Percentiles rank a stretch among this genome's conserved stretches.
Evolutionary conservation across 306 rosid genomes (phyloP).

Genomic region (Luffa acutangula): DNA sequence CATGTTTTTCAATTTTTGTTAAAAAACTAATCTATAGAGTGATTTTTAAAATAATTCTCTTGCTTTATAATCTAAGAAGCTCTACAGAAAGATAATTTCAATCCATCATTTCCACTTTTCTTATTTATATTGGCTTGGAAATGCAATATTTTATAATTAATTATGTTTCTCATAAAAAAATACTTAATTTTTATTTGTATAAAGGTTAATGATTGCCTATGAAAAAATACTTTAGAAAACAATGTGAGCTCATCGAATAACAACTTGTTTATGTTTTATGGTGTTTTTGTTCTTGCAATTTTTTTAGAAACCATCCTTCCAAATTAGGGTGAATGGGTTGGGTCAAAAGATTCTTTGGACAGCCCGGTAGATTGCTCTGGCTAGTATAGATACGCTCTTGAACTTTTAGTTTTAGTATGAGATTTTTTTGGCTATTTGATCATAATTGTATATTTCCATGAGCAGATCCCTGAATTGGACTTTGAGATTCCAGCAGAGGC

Average conservation of each 20-base stretch:
- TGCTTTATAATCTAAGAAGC: not conserved
- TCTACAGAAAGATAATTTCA: not conserved
- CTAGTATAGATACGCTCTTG: not conserved
- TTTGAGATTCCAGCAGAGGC: conserved; percentile 96
- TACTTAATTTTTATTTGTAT: not conserved
- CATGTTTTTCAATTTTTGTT: not conserved
- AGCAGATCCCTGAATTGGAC: conserved; percentile 87
- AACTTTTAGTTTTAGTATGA: not conserved
- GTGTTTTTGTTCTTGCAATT: not conserved
- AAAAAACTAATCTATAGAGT: not conserved
- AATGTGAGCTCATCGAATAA: not conserved
- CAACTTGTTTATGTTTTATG: not conserved
- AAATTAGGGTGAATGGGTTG: not conserved
- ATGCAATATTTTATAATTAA: not conserved
- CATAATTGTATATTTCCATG: conserved; percentile 7
- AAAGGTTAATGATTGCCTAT: not conserved
- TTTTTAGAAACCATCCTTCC: not conserved
- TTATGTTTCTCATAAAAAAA: no score
- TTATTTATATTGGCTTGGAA: not conserved
- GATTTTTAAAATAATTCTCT: not conserved
- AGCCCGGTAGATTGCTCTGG: not conserved
- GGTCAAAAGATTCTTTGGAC: not conserved
- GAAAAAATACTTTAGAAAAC: not conserved
- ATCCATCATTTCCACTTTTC: not conserved
- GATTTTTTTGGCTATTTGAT: not conserved